A percentile compares a stretch with the other conserved stretches of the same genome.
These are phyloP conservation scores for Didymella glomerata DNA, from an alignment of 2,329 filamentous ascomycete species.

Conservation along the genomic window DNA sequence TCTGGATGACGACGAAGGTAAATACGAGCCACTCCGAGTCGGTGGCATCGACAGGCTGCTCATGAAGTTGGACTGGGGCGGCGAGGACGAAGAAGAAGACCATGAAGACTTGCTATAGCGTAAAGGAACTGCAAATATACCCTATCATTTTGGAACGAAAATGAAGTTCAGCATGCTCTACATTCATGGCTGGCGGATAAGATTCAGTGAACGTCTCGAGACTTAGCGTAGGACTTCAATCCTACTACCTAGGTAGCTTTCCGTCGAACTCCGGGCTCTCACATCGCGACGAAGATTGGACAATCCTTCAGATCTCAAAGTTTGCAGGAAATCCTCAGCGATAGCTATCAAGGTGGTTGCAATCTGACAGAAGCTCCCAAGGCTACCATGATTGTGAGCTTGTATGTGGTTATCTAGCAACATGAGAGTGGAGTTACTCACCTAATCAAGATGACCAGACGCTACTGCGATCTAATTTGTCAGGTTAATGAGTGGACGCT, in stretches of 20 bases:
- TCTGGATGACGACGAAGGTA: conserved; percentile 51
- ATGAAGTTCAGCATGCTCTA: background rate
- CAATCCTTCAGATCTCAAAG: too few species aligned
- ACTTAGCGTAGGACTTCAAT: background rate
- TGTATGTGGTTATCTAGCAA: too few species aligned
- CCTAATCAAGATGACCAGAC: background rate
- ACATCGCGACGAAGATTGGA: too few species aligned
- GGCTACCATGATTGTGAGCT: too few species aligned
- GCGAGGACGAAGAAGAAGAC: conserved; percentile 37
- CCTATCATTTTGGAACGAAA: background rate
- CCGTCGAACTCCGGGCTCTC: too few species aligned
- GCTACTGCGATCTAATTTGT: background rate
- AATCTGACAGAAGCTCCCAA: too few species aligned
- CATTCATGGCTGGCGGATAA: background rate
- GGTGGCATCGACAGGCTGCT: conserved; percentile 84
- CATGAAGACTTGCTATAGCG: conserved; percentile 31
- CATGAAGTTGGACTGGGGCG: conserved; percentile 85
- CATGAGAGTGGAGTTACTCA: too few species aligned
- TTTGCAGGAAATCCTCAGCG: too few species aligned
- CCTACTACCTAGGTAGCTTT: too few species aligned
- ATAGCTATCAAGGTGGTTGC: too few species aligned
- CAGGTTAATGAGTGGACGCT: conserved; percentile 39
- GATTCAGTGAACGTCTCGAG: background rate
- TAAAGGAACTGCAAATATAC: background rate
- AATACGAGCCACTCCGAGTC: conserved; percentile 75